Evolutionary conservation across 805 yeast species (phyloP).

Genomic region (Kodamaea hsintzibuensis): DNA sequence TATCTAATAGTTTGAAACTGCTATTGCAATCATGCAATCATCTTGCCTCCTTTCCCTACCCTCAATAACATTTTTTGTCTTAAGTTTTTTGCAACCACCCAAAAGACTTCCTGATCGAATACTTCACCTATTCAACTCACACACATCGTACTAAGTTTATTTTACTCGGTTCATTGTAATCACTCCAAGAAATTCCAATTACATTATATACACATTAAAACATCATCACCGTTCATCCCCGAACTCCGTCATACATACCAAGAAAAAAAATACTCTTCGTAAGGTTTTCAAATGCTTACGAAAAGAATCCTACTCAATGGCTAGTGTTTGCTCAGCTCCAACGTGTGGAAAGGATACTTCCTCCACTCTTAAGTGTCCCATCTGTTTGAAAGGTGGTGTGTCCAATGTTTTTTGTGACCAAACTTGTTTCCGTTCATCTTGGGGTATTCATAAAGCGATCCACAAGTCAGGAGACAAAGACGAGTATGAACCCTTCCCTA

Average conservation of each 20-base stretch:
- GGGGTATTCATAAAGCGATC: conserved; percentile 71
- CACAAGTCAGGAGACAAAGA: conserved; percentile 60
- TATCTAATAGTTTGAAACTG: too few relatives aligned
- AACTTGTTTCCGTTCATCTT: conserved; percentile 71
- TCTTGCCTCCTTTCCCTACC: too few relatives aligned
- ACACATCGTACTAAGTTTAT: too few relatives aligned
- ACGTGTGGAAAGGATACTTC: conserved; percentile 83
- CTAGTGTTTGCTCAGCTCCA: conserved; percentile 64
- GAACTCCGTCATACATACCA: neutral
- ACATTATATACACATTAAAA: too few relatives aligned
- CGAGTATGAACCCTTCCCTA: conserved; percentile 84
- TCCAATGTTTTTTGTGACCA: conserved; percentile 77
- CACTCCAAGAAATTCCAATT: too few relatives aligned
- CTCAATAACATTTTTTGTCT: too few relatives aligned
- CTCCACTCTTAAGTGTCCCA: conserved; percentile 83
- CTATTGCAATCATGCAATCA: too few relatives aligned
- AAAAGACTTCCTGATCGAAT: too few relatives aligned
- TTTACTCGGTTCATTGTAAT: too few relatives aligned
- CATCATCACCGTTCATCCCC: too few relatives aligned
- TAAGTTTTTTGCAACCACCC: too few relatives aligned
- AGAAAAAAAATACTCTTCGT: neutral
- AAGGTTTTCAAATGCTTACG: neutral
- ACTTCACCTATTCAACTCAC: too few relatives aligned
- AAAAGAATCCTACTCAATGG: neutral
- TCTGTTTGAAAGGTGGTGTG: conserved; percentile 75